These are phyloP conservation scores for Chlorencoelia australis DNA, from an alignment of 2,329 filamentous ascomycete species.

Conservation along the genomic window DNA sequence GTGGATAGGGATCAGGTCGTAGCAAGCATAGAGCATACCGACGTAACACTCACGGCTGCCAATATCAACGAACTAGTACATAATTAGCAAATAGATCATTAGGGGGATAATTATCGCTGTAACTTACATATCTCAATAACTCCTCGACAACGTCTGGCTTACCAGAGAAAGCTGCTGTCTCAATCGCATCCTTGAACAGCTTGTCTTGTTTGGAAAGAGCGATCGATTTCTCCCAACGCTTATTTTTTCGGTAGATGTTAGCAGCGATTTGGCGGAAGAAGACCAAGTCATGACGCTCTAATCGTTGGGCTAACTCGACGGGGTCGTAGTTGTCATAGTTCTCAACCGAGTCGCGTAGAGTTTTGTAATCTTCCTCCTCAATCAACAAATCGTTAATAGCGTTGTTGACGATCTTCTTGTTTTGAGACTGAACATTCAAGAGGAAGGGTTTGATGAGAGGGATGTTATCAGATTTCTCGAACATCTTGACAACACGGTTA, in stretches of 20 bases:
- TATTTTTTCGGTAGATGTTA: slow-evolving; percentile 98
- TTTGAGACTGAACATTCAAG: slow-evolving; percentile 89
- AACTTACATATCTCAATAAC: slow-evolving; percentile 88
- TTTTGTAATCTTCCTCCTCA: slow-evolving; percentile 99
- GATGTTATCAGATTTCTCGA: slow-evolving; percentile 96
- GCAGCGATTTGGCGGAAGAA: slow-evolving; percentile 99
- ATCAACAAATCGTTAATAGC: slow-evolving; percentile 97
- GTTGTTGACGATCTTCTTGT: slow-evolving; percentile 96
- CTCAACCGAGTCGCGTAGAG: slow-evolving; percentile 89
- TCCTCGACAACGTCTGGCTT: slow-evolving; percentile 94
- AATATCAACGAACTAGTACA: slow-evolving; percentile 84
- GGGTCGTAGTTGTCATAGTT: slow-evolving; percentile 99
- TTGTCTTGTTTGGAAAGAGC: slow-evolving; percentile 97
- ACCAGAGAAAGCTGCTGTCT: slow-evolving; percentile 85
- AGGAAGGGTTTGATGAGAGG: slow-evolving; percentile 98
- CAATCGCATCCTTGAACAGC: slow-evolving; percentile 98
- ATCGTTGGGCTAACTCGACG: slow-evolving; percentile 77
- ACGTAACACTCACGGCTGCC: slow-evolving; percentile 98
- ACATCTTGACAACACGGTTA: slow-evolving; percentile 98
- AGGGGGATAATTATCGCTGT: slow-evolving; percentile 1
- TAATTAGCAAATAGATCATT: slow-evolving; percentile 19
- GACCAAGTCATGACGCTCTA: slow-evolving; percentile 95
- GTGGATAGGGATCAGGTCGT: slow-evolving; percentile 90
- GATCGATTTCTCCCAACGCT: slow-evolving; percentile 99
- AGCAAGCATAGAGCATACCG: slow-evolving; percentile 98